Percentiles rank a stretch among this genome's conserved stretches.
Evolutionary conservation across 306 rosid genomes (phyloP).

Genomic region (Parietaria judaica): DNA sequence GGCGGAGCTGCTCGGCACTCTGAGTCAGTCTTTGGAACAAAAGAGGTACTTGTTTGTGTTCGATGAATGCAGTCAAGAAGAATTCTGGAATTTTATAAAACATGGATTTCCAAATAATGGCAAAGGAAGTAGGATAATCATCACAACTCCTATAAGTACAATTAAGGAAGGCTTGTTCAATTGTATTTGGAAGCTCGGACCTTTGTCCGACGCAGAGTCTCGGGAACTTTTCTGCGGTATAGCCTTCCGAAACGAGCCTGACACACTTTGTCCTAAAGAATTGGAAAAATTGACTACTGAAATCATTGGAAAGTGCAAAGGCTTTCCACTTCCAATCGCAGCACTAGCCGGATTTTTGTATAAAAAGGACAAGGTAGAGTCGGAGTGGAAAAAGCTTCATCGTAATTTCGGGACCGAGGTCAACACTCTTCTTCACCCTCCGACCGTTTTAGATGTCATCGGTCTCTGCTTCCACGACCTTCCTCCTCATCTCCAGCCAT

Average conservation of each 20-base stretch:
- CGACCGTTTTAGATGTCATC: not conserved
- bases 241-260: not conserved
- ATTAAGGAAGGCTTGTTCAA: not conserved
- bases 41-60: conserved; percentile 1
- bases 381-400: conserved; percentile 3
- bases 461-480: conserved; percentile 3
- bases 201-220: not conserved
- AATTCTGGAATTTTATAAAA: not conserved
- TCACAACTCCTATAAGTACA: conserved; percentile 2
- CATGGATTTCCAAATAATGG: conserved; percentile 5
- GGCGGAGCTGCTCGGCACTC: not conserved
- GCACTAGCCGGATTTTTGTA: conserved; percentile 10
- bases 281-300: conserved; percentile 5
- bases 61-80: conserved; percentile 1
- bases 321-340: conserved; percentile 12
- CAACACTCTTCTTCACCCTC: not conserved
- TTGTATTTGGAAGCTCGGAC: not conserved
- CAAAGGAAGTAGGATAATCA: conserved; percentile 13
- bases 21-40: not conserved
- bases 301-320: conserved; percentile 7
- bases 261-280: not conserved
- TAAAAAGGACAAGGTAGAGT: not conserved
- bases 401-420: not conserved
- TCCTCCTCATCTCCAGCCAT: conserved; percentile 3
- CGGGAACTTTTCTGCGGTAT: conserved; percentile 8